These are phyloP conservation scores for Phytophthora boehmeriae DNA, from an alignment of 352 stramenopile genomes.

Conservation along the genomic window DNA sequence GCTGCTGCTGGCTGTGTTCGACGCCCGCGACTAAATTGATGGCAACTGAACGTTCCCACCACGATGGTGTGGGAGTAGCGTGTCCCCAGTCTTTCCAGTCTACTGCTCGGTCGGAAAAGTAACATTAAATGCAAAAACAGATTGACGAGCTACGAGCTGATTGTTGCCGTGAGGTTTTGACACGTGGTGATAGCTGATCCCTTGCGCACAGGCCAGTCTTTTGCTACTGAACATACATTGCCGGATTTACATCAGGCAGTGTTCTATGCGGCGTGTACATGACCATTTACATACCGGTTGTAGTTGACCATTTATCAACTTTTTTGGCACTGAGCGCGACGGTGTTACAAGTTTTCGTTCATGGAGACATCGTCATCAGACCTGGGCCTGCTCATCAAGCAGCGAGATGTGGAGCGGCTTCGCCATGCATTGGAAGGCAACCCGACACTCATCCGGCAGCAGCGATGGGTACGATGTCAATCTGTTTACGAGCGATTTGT, in stretches of 20 bases:
- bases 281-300: too few relatives aligned
- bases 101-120: slow-evolving; percentile 15
- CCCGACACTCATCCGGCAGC: slow-evolving; percentile 41
- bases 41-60: not conserved
- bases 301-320: not conserved
- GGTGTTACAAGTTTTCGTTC: not conserved
- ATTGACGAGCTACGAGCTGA: slow-evolving; percentile 6
- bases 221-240: too few relatives aligned
- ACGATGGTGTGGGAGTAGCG: not conserved
- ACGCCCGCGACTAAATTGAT: slow-evolving; percentile 42
- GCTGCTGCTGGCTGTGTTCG: slow-evolving; percentile 69
- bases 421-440: slow-evolving; percentile 35
- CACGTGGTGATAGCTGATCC: too few relatives aligned
- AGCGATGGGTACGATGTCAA: slow-evolving; percentile 58
- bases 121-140: slow-evolving; percentile 25
- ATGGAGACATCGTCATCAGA: slow-evolving; percentile 33
- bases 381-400: slow-evolving; percentile 62
- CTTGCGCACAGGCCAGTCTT: too few relatives aligned
- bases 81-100: not conserved
- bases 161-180: slow-evolving; percentile 1
- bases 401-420: slow-evolving; percentile 43
- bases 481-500: not conserved
- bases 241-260: too few relatives aligned
- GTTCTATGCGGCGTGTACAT: too few relatives aligned
- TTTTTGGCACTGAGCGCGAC: not conserved